Base-by-base conservation (phyloP, 2,329 filamentous ascomycete species). In the Colletotrichum viniferum region DNA sequence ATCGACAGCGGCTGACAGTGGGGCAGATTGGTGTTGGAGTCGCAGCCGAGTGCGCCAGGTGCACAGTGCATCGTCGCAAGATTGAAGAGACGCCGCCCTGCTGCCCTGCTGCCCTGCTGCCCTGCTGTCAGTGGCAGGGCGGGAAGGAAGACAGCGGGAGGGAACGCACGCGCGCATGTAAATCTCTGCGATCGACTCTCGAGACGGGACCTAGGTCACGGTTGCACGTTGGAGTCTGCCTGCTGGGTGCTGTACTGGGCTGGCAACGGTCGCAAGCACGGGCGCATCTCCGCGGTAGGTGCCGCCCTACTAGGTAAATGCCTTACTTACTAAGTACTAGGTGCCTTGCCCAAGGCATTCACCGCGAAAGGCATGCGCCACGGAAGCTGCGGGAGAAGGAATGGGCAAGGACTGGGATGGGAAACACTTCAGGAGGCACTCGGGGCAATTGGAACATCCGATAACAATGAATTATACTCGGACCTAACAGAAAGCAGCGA, bases 1-100 rank as follows among this genome's bases (percentile, higher is more conserved):
- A 48, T 67, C 62, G 65, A 72, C 48, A 72, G 69, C 69, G 69
- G 69, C 69, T 72, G 34, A 72, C 26, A 72, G 48, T 67, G 69
- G 69, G 62, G 10, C 32, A 52, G 36, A 24, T 68, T 52, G 30
- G 30, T 52, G 6, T 43, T 36, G 64, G 18, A 48, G 38, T 55
- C 16, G 55, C 60, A 66, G 69, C 55, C 26, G 36, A 61, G 70
- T 38, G n/a, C 60, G 48, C 34, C 43, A 32, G n/a, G 66, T 63
- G 71, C 58, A 64, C 71, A 63, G 71, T 69, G 64, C 71, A 69
- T 55, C 56, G n/a, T 55, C 43, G n/a, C n/a, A 28, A n/a, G n/a
- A n/a, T n/a, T n/a, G n/a, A n/a, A n/a, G 30, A 60, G 43, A 21
- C 43, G 43, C 43, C n/a, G 43, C 43, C n/a, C 43, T 52, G 43